These are phyloP conservation scores for Monosporascus ibericus DNA, from an alignment of 2,329 filamentous ascomycete species.

Conservation along the genomic window DNA sequence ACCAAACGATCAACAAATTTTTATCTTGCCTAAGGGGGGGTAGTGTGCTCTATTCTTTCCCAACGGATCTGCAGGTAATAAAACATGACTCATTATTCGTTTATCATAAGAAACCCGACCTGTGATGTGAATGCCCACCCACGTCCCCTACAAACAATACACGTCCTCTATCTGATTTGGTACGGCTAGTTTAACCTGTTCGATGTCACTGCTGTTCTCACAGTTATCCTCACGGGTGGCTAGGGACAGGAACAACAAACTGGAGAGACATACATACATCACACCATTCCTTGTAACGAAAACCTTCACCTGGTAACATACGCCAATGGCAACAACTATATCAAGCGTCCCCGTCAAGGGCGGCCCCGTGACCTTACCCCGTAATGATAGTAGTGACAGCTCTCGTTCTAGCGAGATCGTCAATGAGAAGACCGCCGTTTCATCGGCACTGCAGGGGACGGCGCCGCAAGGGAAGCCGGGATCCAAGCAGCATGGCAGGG, in stretches of 20 bases:
- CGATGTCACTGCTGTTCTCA: background rate
- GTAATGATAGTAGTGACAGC: constrained; percentile 25
- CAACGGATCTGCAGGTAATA: background rate
- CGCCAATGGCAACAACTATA: background rate
- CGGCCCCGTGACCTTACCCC: background rate
- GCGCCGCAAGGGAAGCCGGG: background rate
- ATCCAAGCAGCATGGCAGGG: constrained; percentile 8
- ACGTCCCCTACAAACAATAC: background rate
- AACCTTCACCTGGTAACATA: background rate
- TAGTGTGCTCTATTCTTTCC: background rate
- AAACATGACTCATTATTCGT: background rate
- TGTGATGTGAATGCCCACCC: background rate
- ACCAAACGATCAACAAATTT: background rate
- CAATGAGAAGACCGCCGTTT: constrained; percentile 21
- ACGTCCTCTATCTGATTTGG: background rate
- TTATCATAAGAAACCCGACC: background rate
- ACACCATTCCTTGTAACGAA: background rate
- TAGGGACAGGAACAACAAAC: background rate
- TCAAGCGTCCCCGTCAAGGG: background rate
- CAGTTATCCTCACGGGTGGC: background rate
- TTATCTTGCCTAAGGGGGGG: background rate
- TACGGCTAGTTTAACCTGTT: background rate
- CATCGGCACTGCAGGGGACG: constrained; percentile 2
- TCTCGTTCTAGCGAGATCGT: constrained; percentile 28
- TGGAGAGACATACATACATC: background rate